Evolutionary conservation across 2,329 filamentous ascomycete species (phyloP).

Genomic region (Penicillium sclerotigenum): DNA sequence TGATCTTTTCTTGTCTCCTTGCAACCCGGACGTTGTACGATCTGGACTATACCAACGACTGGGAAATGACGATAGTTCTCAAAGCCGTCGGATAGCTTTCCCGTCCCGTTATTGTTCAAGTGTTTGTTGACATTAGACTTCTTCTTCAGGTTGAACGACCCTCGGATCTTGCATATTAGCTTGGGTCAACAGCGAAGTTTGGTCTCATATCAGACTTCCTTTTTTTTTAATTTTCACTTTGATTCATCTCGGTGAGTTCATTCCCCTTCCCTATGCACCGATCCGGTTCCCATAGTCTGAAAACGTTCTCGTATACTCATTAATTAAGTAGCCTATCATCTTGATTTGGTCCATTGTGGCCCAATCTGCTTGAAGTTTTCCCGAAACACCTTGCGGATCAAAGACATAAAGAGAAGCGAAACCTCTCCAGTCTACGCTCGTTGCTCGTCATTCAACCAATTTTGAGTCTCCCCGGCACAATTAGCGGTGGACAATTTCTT

Average conservation of each 20-base stretch:
- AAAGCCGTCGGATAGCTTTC: slow-evolving; percentile 27
- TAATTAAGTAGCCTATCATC: slow-evolving; percentile 37
- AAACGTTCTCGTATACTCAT: slow-evolving; percentile 36
- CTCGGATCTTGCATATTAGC: slow-evolving; percentile 32
- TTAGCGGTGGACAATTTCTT: slow-evolving; percentile 14
- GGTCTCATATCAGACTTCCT: slow-evolving; percentile 15
- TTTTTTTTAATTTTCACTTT: slow-evolving; percentile 13
- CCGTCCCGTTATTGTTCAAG: slow-evolving; percentile 19
- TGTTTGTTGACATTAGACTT: slow-evolving; percentile 36
- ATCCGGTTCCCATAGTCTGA: slow-evolving; percentile 19
- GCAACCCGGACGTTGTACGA: slow-evolving; percentile 28
- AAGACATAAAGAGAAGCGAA: slow-evolving; percentile 25
- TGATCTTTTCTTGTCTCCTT: slow-evolving; percentile 30
- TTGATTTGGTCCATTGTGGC: slow-evolving; percentile 19
- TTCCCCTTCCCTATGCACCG: slow-evolving; percentile 27
- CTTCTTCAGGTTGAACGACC: slow-evolving; percentile 21
- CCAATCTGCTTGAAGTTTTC: slow-evolving; percentile 32
- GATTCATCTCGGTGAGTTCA: slow-evolving; percentile 23
- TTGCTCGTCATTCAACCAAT: slow-evolving; percentile 13
- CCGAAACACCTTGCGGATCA: slow-evolving; percentile 23
- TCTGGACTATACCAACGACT: slow-evolving; percentile 20
- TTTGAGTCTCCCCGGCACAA: slow-evolving; percentile 8
- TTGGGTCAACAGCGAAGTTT: slow-evolving; percentile 20
- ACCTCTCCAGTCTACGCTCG: slow-evolving; percentile 25
- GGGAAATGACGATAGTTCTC: slow-evolving; percentile 25